Evolutionary conservation across 495 filamentous ascomycete species (phyloP), one percentile per base, ranked within the genome.

Genomic region (Amniculicola lignicola): DNA sequence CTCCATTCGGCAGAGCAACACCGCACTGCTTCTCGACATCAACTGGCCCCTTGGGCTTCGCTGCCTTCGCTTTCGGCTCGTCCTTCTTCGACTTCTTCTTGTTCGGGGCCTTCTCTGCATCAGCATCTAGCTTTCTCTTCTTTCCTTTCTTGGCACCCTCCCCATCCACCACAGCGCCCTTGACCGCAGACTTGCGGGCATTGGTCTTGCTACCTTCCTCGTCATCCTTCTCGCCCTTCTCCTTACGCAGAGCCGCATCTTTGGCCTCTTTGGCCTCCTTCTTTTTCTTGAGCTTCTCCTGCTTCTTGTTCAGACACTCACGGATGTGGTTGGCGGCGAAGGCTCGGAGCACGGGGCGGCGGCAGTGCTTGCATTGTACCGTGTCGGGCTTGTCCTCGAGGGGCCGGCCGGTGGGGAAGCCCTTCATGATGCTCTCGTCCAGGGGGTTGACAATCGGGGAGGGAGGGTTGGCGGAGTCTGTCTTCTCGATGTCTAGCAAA

Each of bases 1-100:
- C 87, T 1, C 93, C 91, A 65, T 86, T 85, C 0, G 88, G 80
- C 38, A 96, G 79, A 37, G 82, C 78, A 16, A 98, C 93, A 78
- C 93, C 93, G 64, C 93, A 98, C 75, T 98, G 94, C 67, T 86
- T 86, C 72, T 97, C 93, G 23, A 98, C 93, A 72, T 98, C 94
- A 21, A 98, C 93, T 2, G 93, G 93, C 65, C 87, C 90, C 75
- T 96, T 96, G 0, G 89, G 88, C 59, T 95, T 95, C 3, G 88
- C 81, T 0, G 79, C 75, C 69, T 96, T 95, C 11, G 86, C 79
- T 67, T 96, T 96, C 1, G 77, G 78, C 50, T 90, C 88, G 57
- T 97, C 92, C 70, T 96, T 93, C 72, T 95, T 95, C 65, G 93
- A 90, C 73, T 95, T 95, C 81, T 96, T 96, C 31, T 77, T 74